These are phyloP conservation scores for Cystofilobasidium capitatum DNA, from an alignment of 768 basidiomycete species.

Conservation along the genomic window DNA sequence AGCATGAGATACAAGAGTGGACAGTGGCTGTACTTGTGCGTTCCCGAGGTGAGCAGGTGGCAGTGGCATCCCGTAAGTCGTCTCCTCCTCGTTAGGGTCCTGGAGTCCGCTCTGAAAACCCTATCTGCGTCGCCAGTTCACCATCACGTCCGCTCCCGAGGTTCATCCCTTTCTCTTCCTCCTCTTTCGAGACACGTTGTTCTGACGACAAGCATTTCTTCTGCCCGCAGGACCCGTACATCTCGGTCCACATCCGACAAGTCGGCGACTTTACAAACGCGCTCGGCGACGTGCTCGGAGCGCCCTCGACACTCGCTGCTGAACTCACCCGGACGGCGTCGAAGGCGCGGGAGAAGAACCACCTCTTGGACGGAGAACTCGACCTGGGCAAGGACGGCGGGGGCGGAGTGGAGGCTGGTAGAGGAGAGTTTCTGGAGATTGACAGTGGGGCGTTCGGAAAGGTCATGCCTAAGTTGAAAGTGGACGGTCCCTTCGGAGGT, in stretches of 20 bases:
- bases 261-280: conserved; percentile 54
- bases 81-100: background rate
- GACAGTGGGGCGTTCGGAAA: conserved; percentile 27
- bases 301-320: conserved; percentile 27
- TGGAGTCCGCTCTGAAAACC: conserved; percentile 9
- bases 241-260: conserved; percentile 86
- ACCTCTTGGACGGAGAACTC: background rate
- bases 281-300: conserved; percentile 74
- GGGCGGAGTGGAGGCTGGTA: conserved; percentile 46
- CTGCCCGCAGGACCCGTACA: conserved; percentile 56
- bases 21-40: conserved; percentile 73
- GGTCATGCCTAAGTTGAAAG: conserved; percentile 31
- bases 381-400: background rate
- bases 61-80: conserved; percentile 93
- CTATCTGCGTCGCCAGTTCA: conserved; percentile 52
- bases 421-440: conserved; percentile 12
- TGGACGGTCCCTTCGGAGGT: conserved; percentile 31
- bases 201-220: background rate
- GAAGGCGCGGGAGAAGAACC: conserved; percentile 9
- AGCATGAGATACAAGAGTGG: conserved; percentile 69
- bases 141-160: conserved; percentile 88
- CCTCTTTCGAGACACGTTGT: background rate
- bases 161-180: background rate
- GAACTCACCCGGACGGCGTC: conserved; percentile 44
- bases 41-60: conserved; percentile 69